phyloP scores from a whole-genome alignment of 805 yeast genomes.

The Starmerella bombicola region DNA sequence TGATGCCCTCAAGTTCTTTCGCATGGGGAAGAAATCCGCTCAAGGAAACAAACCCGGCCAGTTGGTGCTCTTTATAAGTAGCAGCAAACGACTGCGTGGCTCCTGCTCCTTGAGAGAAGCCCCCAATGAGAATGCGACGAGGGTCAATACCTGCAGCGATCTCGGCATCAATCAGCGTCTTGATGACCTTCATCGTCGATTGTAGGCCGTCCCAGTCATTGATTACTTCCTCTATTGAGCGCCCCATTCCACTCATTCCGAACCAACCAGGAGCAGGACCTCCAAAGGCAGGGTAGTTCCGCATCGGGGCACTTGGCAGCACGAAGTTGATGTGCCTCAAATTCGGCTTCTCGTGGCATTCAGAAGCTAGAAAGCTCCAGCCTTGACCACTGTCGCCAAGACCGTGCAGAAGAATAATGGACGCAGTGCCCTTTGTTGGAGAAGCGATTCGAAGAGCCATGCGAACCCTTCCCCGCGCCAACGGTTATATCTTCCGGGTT shows the following conservation, averaged over 20 bases:
- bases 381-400: conserved; percentile 86
- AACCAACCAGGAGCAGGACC: conserved; percentile 85
- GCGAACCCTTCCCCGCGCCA: no score
- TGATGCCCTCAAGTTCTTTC: conserved; percentile 12
- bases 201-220: conserved; percentile 32
- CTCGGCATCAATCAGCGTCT: conserved; percentile 27
- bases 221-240: conserved; percentile 4
- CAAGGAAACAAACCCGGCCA: conserved; percentile 67
- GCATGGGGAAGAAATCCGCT: conserved; percentile 54
- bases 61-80: conserved; percentile 32
- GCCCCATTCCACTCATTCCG: conserved; percentile 39
- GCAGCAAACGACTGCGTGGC: conserved; percentile 37
- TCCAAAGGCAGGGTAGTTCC: conserved; percentile 48
- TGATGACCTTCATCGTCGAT: conserved; percentile 25
- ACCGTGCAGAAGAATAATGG: conserved; percentile 75
- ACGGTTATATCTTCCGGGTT: no score
- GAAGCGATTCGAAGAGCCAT: conserved; percentile 33
- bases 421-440: conserved; percentile 39
- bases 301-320: conserved; percentile 81
- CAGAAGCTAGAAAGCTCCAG: conserved; percentile 70
- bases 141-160: conserved; percentile 29
- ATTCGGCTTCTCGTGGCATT: conserved; percentile 34
- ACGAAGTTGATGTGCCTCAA: conserved; percentile 54
- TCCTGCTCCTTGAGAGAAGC: conserved; percentile 92
- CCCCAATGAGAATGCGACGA: conserved; percentile 69